Evolutionary conservation across 441 rosid genomes (phyloP), one percentile per base, ranked within the genome.

Genomic region (Monsonia emarginata): DNA sequence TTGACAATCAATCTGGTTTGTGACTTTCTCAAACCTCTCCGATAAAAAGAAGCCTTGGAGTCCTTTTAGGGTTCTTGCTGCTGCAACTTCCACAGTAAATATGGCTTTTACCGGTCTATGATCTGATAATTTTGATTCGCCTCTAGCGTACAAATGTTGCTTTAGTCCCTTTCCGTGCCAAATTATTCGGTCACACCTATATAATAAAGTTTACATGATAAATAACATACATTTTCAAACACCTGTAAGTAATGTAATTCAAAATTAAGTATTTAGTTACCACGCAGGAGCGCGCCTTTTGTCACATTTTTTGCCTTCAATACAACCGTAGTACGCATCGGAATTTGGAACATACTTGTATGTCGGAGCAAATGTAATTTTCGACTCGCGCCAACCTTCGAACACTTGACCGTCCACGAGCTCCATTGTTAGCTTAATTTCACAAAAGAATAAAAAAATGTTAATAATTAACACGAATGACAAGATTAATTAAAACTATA

Each of bases 271-370:
- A 31, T 57, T 10, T 11, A 59, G 40, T 72, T 77, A 88, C 97
- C 98, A 93, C 54, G 98, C 98, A 0, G 98, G 98, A 58, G 97
- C 81, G n/a, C 98, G 91, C 69, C 79, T 76, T 64, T 87, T 93
- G 74, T 83, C 85, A 2, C 82, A 82, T 28, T 83, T 82, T 72
- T 76, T 69, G 24, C 81, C 70, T 65, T 84, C 63, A 27, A 74
- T 73, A 56, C 87, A 82, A 46, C 96, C 98, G 5, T 79, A 80
- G 65, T 93, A 93, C 50, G 67, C 72, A 65, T 85, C 86, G 3
- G 98, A 90, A 74, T 85, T 85, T 0, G 78, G 82, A 54, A 72
- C 72, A 64, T 93, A 93, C 78, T 93, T 93, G 81, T 93, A 93
- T 0, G 98, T 93, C 0, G 98, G 98, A 57, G 95, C 81, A 63